phyloP scores from a whole-genome alignment of 345 rosid genomes.

The Theobroma cacao region DNA sequence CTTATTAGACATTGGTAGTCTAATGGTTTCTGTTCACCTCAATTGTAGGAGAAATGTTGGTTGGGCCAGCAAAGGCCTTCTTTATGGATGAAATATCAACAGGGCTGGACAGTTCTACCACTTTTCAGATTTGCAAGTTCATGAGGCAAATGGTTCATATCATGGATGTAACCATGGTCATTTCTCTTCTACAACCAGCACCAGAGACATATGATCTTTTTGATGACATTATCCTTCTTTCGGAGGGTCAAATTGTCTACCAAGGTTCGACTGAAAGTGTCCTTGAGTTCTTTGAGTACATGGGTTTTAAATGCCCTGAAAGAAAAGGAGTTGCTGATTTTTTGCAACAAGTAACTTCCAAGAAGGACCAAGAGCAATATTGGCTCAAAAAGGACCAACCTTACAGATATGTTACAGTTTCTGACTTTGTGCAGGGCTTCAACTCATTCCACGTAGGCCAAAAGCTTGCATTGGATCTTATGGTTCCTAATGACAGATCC shows the following conservation, averaged over 20 bases:
- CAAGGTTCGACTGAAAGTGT: conserved; percentile 64
- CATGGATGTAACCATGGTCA: conserved; percentile 55
- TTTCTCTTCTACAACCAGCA: conserved; percentile 88
- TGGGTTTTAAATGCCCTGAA: conserved; percentile 22
- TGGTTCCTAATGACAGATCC: conserved; percentile 22
- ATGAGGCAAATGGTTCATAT: conserved; percentile 72
- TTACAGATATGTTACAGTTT: conserved; percentile 22
- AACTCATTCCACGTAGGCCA: conserved; percentile 28
- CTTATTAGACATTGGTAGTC: background rate
- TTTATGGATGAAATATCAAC: conserved; percentile 97
- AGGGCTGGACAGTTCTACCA: conserved; percentile 88
- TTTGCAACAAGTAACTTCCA: conserved; percentile 12
- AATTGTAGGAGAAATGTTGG: conserved; percentile 85
- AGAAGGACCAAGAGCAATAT: conserved; percentile 28
- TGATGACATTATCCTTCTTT: conserved; percentile 67
- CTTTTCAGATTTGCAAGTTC: conserved; percentile 71
- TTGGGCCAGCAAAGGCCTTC: conserved; percentile 86
- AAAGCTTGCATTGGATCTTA: conserved; percentile 15
- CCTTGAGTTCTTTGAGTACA: conserved; percentile 57
- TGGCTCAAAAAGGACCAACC: conserved; percentile 33
- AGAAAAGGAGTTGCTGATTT: conserved; percentile 13
- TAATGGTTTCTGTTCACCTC: background rate
- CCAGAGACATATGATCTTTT: conserved; percentile 77
- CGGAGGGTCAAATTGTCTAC: conserved; percentile 69
- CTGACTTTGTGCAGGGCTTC: conserved; percentile 28